Evolutionary conservation across 768 basidiomycete genomes (phyloP), one percentile per base, ranked within the genome.

Genomic region (Cyclocybe aegerita): DNA sequence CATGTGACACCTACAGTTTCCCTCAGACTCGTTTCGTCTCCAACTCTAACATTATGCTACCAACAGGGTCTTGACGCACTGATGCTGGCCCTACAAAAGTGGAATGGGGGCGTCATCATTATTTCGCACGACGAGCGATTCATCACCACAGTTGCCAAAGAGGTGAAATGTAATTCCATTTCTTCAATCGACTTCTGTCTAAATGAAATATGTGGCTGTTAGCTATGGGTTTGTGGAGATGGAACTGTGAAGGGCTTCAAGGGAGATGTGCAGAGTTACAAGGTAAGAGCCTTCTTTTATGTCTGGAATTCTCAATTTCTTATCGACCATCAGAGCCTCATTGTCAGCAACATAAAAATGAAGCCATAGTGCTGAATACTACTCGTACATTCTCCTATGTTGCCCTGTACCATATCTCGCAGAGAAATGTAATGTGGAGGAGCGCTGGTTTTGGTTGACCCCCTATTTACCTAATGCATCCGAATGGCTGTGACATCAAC

Each of bases 91-190:
- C 62, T 91, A 54, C 74, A 78, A 53, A 71, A 72, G 9, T 95
- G 88, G 90, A 93, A 92, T 58, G 93, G 93, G 7, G 93, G 93
- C 30, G 91, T 95, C 6, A 94, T 96, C 55, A 76, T 93, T 57
- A 93, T 94, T 59, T 93, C 90, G 54, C 95, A 97, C 80, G 95
- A 98, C 76, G 93, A 96, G 64, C 75, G 92, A 44, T 98, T 96
- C 66, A 96, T 95, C 60, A 95, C 92, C 11, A 86, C 83, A 11
- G 93, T 94, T 14, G 88, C 91, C 4, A 84, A 82, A 65, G 86
- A 93, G 77, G 91, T 90, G 57, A 23, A 78, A 57, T 9, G 4
- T 29, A 48, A 14, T 43, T 17, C 33, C 38, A 40, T 43, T 32
- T 23, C 35, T n/a, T 7, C 40, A 16, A 11, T 32, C 23, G 31